phyloP scores from a whole-genome alignment of 176 grass and related monocot species.

The Tuctoria greenei region DNA sequence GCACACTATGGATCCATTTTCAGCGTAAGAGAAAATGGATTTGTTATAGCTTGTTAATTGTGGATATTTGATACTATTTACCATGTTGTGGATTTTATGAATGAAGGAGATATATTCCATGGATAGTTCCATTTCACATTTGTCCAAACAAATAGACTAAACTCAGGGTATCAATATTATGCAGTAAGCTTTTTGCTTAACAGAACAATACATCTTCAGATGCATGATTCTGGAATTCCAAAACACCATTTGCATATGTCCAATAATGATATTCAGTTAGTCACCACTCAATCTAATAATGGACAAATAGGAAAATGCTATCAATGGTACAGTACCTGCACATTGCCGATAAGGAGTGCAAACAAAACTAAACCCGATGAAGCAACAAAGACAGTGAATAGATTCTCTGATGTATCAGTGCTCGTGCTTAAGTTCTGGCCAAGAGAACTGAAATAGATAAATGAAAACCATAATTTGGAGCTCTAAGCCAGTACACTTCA shows the following conservation, averaged over 20 bases:
- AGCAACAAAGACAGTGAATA: slow-evolving; percentile 85
- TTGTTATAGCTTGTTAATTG: slow-evolving; percentile 5
- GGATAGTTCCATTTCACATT: slow-evolving; percentile 16
- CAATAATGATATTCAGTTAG: background rate
- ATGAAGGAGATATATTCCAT: background rate
- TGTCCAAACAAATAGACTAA: slow-evolving; percentile 13
- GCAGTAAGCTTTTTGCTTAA: slow-evolving; percentile 1
- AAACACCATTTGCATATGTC: background rate
- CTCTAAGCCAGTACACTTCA: background rate
- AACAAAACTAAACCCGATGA: slow-evolving; percentile 87
- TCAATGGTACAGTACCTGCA: slow-evolving; percentile 62
- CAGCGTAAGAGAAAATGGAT: background rate
- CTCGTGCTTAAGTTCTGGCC: slow-evolving; percentile 87
- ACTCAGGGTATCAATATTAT: background rate
- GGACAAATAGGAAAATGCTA: background rate
- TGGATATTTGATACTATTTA: background rate
- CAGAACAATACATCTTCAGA: background rate
- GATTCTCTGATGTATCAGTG: slow-evolving; percentile 75
- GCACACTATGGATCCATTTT: slow-evolving; percentile 2
- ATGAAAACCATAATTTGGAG: background rate
- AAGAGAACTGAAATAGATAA: slow-evolving; percentile 78
- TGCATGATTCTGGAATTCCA: slow-evolving; percentile 4
- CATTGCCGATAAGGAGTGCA: slow-evolving; percentile 96
- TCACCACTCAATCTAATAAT: background rate
- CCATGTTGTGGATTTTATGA: background rate